A percentile compares a stretch with the other conserved stretches of the same genome.
phyloP scores from a whole-genome alignment of 257 asterid genomes.

The Osmanthus fragrans region DNA sequence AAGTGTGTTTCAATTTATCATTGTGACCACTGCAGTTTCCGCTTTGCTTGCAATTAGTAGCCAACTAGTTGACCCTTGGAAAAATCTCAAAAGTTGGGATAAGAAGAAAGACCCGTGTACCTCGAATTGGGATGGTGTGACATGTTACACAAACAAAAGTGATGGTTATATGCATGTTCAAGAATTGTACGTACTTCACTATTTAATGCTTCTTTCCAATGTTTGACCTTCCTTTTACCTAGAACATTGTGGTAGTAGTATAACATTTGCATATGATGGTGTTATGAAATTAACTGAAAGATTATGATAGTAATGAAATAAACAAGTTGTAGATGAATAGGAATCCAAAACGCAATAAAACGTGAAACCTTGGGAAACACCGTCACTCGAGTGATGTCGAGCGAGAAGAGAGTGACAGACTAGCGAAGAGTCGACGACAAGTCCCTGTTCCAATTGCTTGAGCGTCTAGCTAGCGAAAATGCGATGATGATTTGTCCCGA shows the following conservation, averaged over 20 bases:
- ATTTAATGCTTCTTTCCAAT: background rate
- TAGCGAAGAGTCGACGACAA: too few relatives aligned
- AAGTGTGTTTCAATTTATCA: background rate
- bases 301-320: too few relatives aligned
- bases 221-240: background rate
- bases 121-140: constrained; percentile 41
- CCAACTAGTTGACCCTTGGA: constrained; percentile 35
- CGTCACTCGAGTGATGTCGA: too few relatives aligned
- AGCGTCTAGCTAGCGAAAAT: too few relatives aligned
- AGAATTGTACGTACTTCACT: constrained; percentile 35
- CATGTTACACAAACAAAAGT: constrained; percentile 3
- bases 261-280: too few relatives aligned
- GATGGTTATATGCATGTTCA: constrained; percentile 46
- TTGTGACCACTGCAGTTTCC: constrained; percentile 27
- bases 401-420: too few relatives aligned
- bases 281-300: too few relatives aligned
- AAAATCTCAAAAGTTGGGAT: constrained; percentile 35
- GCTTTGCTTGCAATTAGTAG: constrained; percentile 40
- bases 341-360: too few relatives aligned
- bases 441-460: too few relatives aligned
- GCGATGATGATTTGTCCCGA: too few relatives aligned
- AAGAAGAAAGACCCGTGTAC: constrained; percentile 40
- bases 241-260: background rate
- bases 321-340: too few relatives aligned
- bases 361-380: too few relatives aligned